These are phyloP conservation scores for Hyaloperonospora arabidopsidis DNA, from an alignment of 352 stramenopile species.

Conservation along the genomic window DNA sequence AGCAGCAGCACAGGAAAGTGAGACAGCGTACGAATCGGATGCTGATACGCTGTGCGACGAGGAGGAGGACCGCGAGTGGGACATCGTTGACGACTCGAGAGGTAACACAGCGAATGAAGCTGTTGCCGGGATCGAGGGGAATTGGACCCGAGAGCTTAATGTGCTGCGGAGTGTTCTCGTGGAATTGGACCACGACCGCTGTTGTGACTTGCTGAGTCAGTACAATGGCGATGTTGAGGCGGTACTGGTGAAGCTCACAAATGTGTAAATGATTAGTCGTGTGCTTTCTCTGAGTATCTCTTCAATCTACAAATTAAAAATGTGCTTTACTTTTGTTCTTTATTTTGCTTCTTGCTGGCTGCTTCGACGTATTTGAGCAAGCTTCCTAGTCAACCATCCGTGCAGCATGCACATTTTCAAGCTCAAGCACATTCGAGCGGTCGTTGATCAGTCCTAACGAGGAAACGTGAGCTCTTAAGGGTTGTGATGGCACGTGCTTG, in stretches of 20 bases:
- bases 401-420: slow-evolving; percentile 84
- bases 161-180: slow-evolving; percentile 48
- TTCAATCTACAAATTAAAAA: slow-evolving; percentile 23
- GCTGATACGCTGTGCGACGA: slow-evolving; percentile 59
- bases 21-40: slow-evolving; percentile 44
- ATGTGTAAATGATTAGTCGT: slow-evolving; percentile 35
- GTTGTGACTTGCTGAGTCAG: slow-evolving; percentile 41
- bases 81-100: slow-evolving; percentile 29
- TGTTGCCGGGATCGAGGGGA: slow-evolving; percentile 24
- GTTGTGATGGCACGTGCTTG: slow-evolving; percentile 93
- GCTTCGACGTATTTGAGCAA: slow-evolving; percentile 89
- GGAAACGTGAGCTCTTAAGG: slow-evolving; percentile 93
- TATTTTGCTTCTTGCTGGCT: slow-evolving; percentile 54
- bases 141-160: slow-evolving; percentile 40
- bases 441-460: slow-evolving; percentile 77
- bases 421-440: slow-evolving; percentile 81
- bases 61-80: slow-evolving; percentile 43
- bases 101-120: slow-evolving; percentile 19
- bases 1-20: slow-evolving; percentile 16
- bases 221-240: slow-evolving; percentile 54
- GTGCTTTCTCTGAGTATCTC: not conserved
- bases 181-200: slow-evolving; percentile 36
- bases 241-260: slow-evolving; percentile 52
- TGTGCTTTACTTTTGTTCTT: slow-evolving; percentile 17
- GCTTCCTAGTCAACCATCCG: slow-evolving; percentile 83